Percentiles rank a stretch among this genome's conserved stretches.
Evolutionary conservation across 2,329 filamentous ascomycete species (phyloP).

Genomic region (Diaporthe velutina): DNA sequence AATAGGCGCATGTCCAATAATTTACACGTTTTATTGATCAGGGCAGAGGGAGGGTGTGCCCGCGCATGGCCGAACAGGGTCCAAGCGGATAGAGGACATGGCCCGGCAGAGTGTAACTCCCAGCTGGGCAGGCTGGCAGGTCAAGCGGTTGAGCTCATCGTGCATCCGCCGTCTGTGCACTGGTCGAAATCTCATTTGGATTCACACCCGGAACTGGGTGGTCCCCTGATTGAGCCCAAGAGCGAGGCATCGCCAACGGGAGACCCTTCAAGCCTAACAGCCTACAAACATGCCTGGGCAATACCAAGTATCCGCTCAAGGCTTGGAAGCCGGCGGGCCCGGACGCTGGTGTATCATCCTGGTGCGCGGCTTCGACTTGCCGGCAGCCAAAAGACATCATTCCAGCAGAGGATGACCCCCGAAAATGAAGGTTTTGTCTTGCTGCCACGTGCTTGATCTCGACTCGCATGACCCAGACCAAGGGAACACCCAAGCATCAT

Average conservation of each 20-base stretch:
- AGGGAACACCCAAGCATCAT: slow-evolving; percentile 18
- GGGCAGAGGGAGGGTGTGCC: slow-evolving; percentile 12
- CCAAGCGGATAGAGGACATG: slow-evolving; percentile 8
- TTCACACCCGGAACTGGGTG: slow-evolving; percentile 5
- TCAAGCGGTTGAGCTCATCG: slow-evolving; percentile 20
- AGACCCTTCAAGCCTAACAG: neutral
- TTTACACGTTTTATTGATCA: slow-evolving; percentile 1
- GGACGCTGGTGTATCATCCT: slow-evolving; percentile 17
- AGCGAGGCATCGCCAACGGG: neutral
- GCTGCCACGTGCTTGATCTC: slow-evolving; percentile 27
- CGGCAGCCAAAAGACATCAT: slow-evolving; percentile 20
- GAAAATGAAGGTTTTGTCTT: slow-evolving; percentile 10
- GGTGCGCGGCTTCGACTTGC: slow-evolving; percentile 13
- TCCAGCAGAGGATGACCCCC: neutral
- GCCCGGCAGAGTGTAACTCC: slow-evolving; percentile 2
- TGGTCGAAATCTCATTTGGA: slow-evolving; percentile 2
- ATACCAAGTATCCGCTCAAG: slow-evolving; percentile 3
- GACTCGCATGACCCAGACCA: slow-evolving; percentile 27
- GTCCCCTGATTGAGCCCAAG: neutral
- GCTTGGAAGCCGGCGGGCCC: slow-evolving; percentile 25
- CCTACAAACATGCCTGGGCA: neutral
- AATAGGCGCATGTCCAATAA: slow-evolving; percentile 13
- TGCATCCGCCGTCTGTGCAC: slow-evolving; percentile 22
- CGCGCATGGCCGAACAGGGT: slow-evolving; percentile 30
- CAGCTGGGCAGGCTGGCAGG: slow-evolving; percentile 15